Percentiles rank a stretch among this genome's conserved stretches.
Evolutionary conservation across 2,329 filamentous ascomycete species (phyloP).

Genomic region (Apiospora phragmitis): DNA sequence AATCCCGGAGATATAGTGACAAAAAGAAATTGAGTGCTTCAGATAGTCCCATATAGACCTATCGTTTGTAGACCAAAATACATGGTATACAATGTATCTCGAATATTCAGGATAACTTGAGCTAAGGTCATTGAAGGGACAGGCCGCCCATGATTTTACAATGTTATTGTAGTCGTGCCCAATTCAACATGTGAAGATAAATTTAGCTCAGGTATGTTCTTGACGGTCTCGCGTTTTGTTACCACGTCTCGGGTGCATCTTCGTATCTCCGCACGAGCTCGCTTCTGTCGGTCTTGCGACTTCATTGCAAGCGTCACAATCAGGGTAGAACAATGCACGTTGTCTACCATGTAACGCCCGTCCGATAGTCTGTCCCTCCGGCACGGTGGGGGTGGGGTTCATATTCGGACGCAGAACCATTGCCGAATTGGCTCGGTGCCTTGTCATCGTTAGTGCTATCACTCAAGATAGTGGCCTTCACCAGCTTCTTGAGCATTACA

Average conservation of each 20-base stretch:
- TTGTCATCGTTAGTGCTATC: background rate
- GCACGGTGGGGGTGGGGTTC: constrained; percentile 16
- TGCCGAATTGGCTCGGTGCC: background rate
- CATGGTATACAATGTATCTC: background rate
- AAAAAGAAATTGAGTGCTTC: background rate
- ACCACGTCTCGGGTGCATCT: background rate
- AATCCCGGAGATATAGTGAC: constrained; percentile 38
- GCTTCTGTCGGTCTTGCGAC: background rate
- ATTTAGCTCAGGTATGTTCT: no score
- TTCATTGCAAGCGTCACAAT: background rate
- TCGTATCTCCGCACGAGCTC: background rate
- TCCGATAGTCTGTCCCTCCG: background rate
- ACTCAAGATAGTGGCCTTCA: background rate
- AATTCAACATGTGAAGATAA: background rate
- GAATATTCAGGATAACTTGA: background rate
- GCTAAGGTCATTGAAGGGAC: background rate
- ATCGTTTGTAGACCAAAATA: background rate
- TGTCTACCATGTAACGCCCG: background rate
- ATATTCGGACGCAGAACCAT: background rate
- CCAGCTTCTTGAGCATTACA: background rate
- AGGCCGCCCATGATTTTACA: no score
- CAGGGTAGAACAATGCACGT: background rate
- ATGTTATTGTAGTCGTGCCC: no score
- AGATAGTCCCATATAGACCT: background rate
- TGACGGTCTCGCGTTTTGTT: no score